These are phyloP conservation scores for Solanum gandarillasii DNA, from an alignment of 257 asterid genomes.

Conservation along the genomic window DNA sequence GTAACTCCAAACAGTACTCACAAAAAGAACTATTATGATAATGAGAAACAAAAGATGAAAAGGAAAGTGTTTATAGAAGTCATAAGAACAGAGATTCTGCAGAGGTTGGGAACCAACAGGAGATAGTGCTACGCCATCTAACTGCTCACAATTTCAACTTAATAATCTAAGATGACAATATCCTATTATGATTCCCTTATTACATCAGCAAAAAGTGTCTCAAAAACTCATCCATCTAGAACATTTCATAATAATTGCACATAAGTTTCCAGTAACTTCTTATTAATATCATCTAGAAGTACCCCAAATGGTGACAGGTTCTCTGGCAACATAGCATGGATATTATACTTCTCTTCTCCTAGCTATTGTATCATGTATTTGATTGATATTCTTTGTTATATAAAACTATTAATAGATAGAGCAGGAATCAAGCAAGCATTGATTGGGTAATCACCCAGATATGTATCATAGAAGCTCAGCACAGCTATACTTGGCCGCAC, in stretches of 20 bases:
- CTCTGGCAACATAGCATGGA: background rate
- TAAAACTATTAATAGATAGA: background rate
- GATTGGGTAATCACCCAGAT: background rate
- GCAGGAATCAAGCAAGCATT: background rate
- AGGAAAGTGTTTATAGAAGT: background rate
- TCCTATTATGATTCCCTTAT: background rate
- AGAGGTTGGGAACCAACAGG: background rate
- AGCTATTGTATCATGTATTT: background rate
- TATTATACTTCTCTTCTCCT: background rate
- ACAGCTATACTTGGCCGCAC: background rate
- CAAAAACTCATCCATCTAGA: background rate
- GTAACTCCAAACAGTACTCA: background rate
- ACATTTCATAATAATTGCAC: background rate
- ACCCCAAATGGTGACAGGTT: background rate
- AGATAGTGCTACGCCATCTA: background rate
- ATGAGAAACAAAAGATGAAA: background rate
- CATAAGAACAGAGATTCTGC: background rate
- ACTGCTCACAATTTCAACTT: background rate
- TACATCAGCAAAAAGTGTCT: background rate
- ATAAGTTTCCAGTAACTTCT: background rate
- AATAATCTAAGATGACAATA: background rate
- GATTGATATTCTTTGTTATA: background rate
- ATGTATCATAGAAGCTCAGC: background rate
- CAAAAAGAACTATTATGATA: background rate
- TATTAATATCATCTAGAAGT: background rate